Conservation (phyloP, 2,329 filamentous ascomycete genomes). For the Phialophora macrospora region DNA sequence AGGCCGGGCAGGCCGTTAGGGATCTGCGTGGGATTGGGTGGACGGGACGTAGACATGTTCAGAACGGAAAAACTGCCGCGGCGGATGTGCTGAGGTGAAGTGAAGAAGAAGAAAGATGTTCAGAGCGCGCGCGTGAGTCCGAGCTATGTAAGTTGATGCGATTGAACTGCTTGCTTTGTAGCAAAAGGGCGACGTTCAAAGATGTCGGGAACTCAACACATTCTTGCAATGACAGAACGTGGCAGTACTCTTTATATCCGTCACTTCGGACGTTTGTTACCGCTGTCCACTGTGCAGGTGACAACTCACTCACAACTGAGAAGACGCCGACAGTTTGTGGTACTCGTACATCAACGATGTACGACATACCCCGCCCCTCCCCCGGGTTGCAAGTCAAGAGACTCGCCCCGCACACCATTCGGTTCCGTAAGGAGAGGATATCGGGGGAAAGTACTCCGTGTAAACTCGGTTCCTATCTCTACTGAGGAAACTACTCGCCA, state of each 20-base stretch:
- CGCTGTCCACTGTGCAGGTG: background rate
- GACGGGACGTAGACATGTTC: slow-evolving; percentile 37
- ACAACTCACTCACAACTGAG: slow-evolving; percentile 2
- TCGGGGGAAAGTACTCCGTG: background rate
- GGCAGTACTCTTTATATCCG: background rate
- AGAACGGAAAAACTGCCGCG: background rate
- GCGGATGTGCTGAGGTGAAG: background rate
- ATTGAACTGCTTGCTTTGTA: background rate
- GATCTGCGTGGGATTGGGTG: slow-evolving; percentile 31
- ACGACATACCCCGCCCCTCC: background rate
- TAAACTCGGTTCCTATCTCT: background rate
- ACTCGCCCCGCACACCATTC: background rate
- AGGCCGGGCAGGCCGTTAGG: slow-evolving; percentile 30
- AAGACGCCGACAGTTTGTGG: background rate
- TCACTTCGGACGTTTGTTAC: background rate
- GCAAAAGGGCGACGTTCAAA: background rate
- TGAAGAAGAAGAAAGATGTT: background rate
- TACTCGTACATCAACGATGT: background rate
- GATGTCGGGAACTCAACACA: background rate
- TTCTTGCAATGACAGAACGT: background rate
- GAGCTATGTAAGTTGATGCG: background rate
- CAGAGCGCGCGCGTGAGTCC: background rate
- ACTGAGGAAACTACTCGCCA: background rate
- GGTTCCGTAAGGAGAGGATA: background rate
- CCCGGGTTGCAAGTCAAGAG: background rate